These are phyloP conservation scores for Chenopodium album DNA, from an alignment of 148 eudicot species.

Conservation along the genomic window DNA sequence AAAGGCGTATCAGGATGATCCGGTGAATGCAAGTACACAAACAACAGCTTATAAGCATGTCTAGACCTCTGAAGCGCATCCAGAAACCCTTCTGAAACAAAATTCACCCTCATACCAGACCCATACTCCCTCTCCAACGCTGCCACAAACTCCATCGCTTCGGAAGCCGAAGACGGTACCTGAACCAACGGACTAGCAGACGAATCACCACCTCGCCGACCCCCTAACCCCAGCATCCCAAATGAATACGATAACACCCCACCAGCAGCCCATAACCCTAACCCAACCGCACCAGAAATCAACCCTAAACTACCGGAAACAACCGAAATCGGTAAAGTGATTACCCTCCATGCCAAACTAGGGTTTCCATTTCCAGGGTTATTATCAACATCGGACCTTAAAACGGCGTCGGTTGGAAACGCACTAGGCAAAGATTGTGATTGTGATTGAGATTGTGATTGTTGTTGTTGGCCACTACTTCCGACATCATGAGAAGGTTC, in stretches of 20 bases:
- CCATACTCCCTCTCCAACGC: slow-evolving; percentile 64
- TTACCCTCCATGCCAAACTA: slow-evolving; percentile 66
- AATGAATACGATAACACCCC: slow-evolving; percentile 74
- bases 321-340: slow-evolving; percentile 72
- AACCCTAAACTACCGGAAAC: slow-evolving; percentile 75
- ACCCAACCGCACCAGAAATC: slow-evolving; percentile 69
- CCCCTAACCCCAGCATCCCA: slow-evolving; percentile 45
- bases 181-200: slow-evolving; percentile 40
- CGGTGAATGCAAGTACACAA: slow-evolving; percentile 84
- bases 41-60: slow-evolving; percentile 63
- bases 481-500: slow-evolving; percentile 17
- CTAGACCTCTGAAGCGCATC: slow-evolving; percentile 85
- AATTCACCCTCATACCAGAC: slow-evolving; percentile 41
- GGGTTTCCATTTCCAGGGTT: slow-evolving; percentile 32
- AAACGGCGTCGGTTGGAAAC: slow-evolving; percentile 11
- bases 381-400: slow-evolving; percentile 25
- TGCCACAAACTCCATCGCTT: slow-evolving; percentile 58
- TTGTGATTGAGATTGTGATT: too few species aligned
- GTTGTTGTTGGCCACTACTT: not conserved
- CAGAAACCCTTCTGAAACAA: slow-evolving; percentile 76
- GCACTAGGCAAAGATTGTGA: not conserved
- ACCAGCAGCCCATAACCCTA: slow-evolving; percentile 86
- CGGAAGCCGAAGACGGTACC: slow-evolving; percentile 46
- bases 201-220: slow-evolving; percentile 32
- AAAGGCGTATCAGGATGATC: slow-evolving; percentile 73